Percentiles rank a stretch among this genome's conserved stretches.
phyloP scores from a whole-genome alignment of 2,329 filamentous ascomycete genomes.

The Sarocladium strictum region DNA sequence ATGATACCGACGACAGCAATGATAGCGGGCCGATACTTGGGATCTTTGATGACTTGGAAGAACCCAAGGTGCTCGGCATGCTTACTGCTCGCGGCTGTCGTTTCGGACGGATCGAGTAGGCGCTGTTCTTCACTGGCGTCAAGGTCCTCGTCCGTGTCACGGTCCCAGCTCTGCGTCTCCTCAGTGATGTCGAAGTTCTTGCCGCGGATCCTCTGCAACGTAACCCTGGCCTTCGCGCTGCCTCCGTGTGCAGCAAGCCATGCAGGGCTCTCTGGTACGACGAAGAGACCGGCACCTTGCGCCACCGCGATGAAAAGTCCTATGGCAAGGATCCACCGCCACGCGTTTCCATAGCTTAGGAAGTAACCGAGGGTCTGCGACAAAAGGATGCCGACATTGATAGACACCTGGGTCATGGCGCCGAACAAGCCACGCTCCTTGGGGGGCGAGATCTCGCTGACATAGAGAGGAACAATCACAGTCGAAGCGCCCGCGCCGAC shows the following conservation, averaged over 20 bases:
- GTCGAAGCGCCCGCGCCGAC: conserved; percentile 82
- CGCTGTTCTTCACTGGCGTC: conserved; percentile 58
- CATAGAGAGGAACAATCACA: conserved; percentile 90
- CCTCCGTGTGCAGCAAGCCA: conserved; percentile 72
- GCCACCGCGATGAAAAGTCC: conserved; percentile 62
- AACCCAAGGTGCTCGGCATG: conserved; percentile 47
- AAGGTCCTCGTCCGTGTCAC: conserved; percentile 33
- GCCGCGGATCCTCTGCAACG: conserved; percentile 72
- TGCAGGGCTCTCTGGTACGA: conserved; percentile 81
- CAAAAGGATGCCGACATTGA: conserved; percentile 82
- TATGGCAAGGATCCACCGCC: conserved; percentile 75
- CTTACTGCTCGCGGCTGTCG: conserved; percentile 12
- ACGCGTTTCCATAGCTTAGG: conserved; percentile 69
- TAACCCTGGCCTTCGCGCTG: conserved; percentile 54
- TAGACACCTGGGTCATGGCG: conserved; percentile 84
- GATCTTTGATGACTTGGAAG: conserved; percentile 59
- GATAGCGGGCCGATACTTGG: conserved; percentile 65
- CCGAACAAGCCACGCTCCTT: conserved; percentile 72
- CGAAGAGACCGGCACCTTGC: conserved; percentile 64
- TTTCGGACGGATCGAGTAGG: conserved; percentile 44
- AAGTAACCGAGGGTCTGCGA: conserved; percentile 86
- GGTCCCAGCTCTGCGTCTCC: conserved; percentile 62
- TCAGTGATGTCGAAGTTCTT: conserved; percentile 60
- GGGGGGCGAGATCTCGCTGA: conserved; percentile 82
- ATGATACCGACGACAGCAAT: conserved; percentile 85